Base-by-base conservation (phyloP, 495 filamentous ascomycete genomes). In the Acidomyces sp. region DNA sequence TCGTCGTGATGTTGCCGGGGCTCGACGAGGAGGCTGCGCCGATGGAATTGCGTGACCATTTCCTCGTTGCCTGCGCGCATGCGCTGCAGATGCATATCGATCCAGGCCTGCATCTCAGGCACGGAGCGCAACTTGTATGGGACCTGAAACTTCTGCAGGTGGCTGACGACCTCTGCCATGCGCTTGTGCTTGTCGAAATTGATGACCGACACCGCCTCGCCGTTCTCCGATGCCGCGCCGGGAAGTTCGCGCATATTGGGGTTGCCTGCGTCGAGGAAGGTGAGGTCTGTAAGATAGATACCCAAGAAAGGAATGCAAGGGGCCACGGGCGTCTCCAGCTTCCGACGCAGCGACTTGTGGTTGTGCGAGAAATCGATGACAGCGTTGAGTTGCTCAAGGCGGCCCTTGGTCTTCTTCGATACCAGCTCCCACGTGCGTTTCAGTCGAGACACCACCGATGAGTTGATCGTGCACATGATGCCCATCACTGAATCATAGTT, bases 181-280 rank as follows among this genome's bases (percentile, higher is more conserved):
- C 85, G 84, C 56, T 79, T 80, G 55, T 96, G 82, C 62, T 96
- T 99, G 69, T 96, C 90, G 47, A 94, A 99, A 62, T 99, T 99
- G 70, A 99, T 87, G 13, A 95, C 83, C 0, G 72, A 69, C 58
- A 80, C 69, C 23, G 77, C 72, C 4, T 71, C 67, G n/a, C 67
- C 67, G 28, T 46, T 32, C 0, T 6, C 22, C 13, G 48, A 48
- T 15, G 71, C 63, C 7, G 61, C 45, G 31, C 68, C 62, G 6
- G 74, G 71, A 4, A 80, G 63, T 39, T 75, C 71, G 48, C 78
- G 77, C 22, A 69, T 82, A 5, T 82, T 74, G 34, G 82, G 80
- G 61, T 99, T 99, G 43, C 92, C 92, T 44, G 84, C 82, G 55
- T 99, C 87, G 16, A 94, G 80, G 50, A 85, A 84, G 6, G 79